Base-by-base conservation (phyloP, 768 basidiomycete genomes). In the Floccularia luteovirens region DNA sequence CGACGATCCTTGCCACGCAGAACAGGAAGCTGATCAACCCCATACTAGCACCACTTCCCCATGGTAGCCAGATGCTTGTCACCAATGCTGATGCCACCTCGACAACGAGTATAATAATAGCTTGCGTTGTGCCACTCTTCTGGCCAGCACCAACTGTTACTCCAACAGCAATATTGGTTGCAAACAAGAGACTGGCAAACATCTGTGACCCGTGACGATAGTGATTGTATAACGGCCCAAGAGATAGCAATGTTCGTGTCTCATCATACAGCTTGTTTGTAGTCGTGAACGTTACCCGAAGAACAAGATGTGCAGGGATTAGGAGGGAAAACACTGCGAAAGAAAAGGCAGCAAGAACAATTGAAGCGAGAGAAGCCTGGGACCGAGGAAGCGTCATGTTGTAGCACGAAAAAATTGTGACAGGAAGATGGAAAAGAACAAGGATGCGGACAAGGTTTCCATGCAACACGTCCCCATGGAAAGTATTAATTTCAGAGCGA, bases 21-120 rank as follows among this genome's bases (percentile, higher is more conserved):
- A 94, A 84, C 52, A 96, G 65, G 68, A 97, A 97, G 57, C 89
- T 91, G 43, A 94, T 82, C 24, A 92, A 70, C 11, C 93, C 94
- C 96, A 98, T 98, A 45, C 90, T 88, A 1, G 94, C 91, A 1
- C 94, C 91, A 39, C 85, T 85, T 22, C 90, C 90, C 94, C 94
- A 99, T 13, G 93, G 93, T 43, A 96, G 73, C 90, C 90, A 96
- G 23, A 94, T 69, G 45, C 88, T 92, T 23, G 93, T 96, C 20
- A 88, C 77, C 43, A 98, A 66, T 4, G 92, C 89, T 31, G 86
- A 81, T 16, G 71, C 70, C 12, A 99, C 84, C 58, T 99, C 96
- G 14, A 90, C 75, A 22, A 96, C 73, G 20, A 98, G 70, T 47
- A 99, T 80, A 39, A 97, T 71, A 48, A 94, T 80, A 3, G 91